A percentile compares a stretch with the other conserved stretches of the same genome.
Conservation (phyloP, 2,329 filamentous ascomycete genomes). For the Calonectria pseudoturangicola region DNA sequence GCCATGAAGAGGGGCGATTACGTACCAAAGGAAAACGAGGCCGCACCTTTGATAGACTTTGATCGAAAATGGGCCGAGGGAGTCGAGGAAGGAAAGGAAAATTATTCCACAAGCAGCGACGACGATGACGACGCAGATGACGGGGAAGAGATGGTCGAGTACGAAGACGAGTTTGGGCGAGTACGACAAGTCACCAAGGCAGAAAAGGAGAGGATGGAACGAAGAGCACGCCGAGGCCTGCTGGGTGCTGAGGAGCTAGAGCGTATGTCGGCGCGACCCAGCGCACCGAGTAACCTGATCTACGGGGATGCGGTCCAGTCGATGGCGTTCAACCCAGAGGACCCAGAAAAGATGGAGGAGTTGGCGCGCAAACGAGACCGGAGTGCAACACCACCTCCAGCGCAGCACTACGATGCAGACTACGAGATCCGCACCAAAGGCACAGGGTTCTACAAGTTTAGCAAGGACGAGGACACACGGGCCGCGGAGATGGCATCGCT, state of each 20-base stretch:
- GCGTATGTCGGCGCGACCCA: conserved; percentile 80
- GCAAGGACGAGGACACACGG: conserved; percentile 80
- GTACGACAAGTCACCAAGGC: conserved; percentile 82
- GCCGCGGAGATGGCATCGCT: conserved; percentile 84
- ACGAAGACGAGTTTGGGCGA: conserved; percentile 94
- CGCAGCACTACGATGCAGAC: conserved; percentile 89
- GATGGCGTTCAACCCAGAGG: conserved; percentile 87
- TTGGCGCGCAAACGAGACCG: conserved; percentile 87
- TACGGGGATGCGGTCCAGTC: conserved; percentile 90
- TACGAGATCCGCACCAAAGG: conserved; percentile 91
- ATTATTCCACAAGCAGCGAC: conserved; percentile 71
- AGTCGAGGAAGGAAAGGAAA: conserved; percentile 70
- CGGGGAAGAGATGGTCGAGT: conserved; percentile 83
- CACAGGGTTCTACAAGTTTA: conserved; percentile 94
- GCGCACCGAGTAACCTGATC: conserved; percentile 82
- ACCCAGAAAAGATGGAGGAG: conserved; percentile 83
- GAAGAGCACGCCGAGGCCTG: conserved; percentile 69
- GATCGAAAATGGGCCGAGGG: conserved; percentile 94
- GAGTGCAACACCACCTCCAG: conserved; percentile 85
- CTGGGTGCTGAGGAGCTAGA: conserved; percentile 78
- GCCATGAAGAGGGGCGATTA: conserved; percentile 94
- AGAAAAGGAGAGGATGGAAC: conserved; percentile 79
- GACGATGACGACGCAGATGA: conserved; percentile 64
- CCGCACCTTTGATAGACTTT: conserved; percentile 89
- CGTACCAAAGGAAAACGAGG: conserved; percentile 78